Evolutionary conservation across 331 rosid genomes (phyloP).

Genomic region (Cydonia oblonga): DNA sequence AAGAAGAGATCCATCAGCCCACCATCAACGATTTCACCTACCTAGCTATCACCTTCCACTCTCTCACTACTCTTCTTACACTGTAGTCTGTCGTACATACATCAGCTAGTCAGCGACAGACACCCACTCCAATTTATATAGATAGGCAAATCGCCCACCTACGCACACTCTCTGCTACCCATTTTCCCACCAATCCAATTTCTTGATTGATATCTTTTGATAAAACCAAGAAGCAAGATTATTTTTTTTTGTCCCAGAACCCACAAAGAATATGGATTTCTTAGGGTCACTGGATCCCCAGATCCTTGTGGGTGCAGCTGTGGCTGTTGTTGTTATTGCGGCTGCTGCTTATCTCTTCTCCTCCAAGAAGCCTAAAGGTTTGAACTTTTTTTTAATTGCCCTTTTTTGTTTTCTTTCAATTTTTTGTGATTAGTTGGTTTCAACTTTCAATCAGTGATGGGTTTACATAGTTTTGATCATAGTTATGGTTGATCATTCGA

Average conservation of each 20-base stretch:
- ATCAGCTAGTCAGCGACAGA: too few species aligned
- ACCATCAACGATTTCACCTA: neutral
- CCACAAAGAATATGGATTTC: slow-evolving; percentile 38
- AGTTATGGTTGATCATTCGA: neutral
- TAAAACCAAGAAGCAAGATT: neutral
- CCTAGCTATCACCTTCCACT: neutral
- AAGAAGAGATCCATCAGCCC: neutral
- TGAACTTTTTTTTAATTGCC: neutral
- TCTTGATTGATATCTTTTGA: neutral
- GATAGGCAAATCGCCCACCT: too few species aligned
- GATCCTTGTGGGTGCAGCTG: slow-evolving; percentile 44
- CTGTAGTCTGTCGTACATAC: too few species aligned
- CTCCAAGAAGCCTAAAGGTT: slow-evolving; percentile 61
- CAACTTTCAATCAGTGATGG: neutral
- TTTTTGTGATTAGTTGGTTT: neutral
- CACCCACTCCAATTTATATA: too few species aligned
- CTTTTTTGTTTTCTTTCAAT: neutral
- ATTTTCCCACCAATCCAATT: too few species aligned
- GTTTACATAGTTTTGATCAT: neutral
- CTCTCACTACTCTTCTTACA: neutral
- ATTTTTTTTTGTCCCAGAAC: neutral
- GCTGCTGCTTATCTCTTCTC: slow-evolving; percentile 46
- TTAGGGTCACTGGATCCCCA: slow-evolving; percentile 41
- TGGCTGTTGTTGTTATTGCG: slow-evolving; percentile 52
- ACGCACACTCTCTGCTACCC: too few species aligned